Evolutionary conservation across 768 basidiomycete genomes (phyloP).

Genomic region (Mycena sanguinolenta): DNA sequence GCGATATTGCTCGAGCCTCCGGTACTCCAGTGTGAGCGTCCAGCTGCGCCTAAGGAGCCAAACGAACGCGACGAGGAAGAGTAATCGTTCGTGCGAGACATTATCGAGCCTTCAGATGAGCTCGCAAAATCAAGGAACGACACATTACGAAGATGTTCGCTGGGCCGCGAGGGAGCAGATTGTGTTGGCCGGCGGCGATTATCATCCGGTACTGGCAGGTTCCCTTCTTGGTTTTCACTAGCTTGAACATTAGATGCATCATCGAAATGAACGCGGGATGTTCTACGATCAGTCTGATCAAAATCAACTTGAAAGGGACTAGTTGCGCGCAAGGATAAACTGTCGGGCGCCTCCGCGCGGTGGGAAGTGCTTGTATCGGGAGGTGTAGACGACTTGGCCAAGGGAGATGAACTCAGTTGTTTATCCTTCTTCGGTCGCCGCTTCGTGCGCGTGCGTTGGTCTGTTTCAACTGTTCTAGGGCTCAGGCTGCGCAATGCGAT

Average conservation of each 20-base stretch:
- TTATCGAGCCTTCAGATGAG: conserved; percentile 47
- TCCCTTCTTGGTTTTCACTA: conserved; percentile 13
- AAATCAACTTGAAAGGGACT: conserved; percentile 65
- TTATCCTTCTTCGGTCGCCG: conserved; percentile 22
- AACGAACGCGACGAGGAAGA: conserved; percentile 37
- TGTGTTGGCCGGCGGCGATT: conserved; percentile 13
- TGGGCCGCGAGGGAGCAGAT: conserved; percentile 38
- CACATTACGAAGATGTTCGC: conserved; percentile 33
- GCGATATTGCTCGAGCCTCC: conserved; percentile 28
- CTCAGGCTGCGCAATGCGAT: conserved; percentile 60
- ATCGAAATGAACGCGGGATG: conserved; percentile 42
- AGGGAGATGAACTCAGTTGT: conserved; percentile 20
- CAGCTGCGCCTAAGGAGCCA: conserved; percentile 14
- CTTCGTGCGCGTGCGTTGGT: conserved; percentile 20
- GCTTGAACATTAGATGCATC: conserved; percentile 1
- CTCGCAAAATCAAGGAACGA: conserved; percentile 58
- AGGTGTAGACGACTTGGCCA: conserved; percentile 5
- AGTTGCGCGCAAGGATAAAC: conserved; percentile 52
- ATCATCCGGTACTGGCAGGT: neutral
- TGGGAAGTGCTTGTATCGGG: conserved; percentile 10
- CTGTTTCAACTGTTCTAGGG: conserved; percentile 57
- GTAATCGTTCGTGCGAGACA: conserved; percentile 41
- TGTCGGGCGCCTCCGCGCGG: conserved; percentile 33
- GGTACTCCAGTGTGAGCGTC: conserved; percentile 32
- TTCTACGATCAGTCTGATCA: conserved; percentile 19